phyloP scores from a whole-genome alignment of 257 asterid genomes.

The Linaria vulgaris region DNA sequence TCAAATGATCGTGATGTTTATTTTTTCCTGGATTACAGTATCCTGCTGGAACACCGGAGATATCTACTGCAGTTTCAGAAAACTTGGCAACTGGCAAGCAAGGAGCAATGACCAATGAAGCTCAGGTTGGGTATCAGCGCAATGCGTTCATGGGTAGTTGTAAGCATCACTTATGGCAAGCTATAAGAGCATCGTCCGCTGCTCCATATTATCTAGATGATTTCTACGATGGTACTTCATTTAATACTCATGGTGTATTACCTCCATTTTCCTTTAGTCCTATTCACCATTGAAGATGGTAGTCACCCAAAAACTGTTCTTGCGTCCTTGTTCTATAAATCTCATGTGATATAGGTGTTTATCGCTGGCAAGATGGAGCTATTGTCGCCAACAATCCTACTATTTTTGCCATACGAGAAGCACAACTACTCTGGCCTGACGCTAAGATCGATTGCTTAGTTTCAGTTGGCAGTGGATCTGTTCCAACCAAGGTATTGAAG shows the following conservation, averaged over 20 bases:
- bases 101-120: conserved; percentile 65
- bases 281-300: conserved; percentile 18
- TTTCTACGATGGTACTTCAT: conserved; percentile 79
- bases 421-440: conserved; percentile 97
- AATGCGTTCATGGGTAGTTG: conserved; percentile 95
- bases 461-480: conserved; percentile 94
- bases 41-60: conserved; percentile 97
- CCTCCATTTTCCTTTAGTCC: conserved; percentile 18
- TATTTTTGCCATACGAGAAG: conserved; percentile 90
- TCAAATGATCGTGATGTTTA: conserved; percentile 21
- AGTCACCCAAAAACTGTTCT: conserved; percentile 26
- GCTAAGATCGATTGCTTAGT: conserved; percentile 90
- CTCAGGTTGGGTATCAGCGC: conserved; percentile 77
- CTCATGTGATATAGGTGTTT: conserved; percentile 46
- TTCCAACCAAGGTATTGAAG: conserved; percentile 81
- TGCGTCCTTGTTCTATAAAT: conserved; percentile 19
- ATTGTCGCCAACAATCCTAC: conserved; percentile 99
- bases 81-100: conserved; percentile 57
- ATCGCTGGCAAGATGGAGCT: conserved; percentile 99
- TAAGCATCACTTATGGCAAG: conserved; percentile 94
- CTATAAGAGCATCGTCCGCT: conserved; percentile 99
- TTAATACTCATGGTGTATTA: conserved; percentile 19
- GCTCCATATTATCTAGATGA: conserved; percentile 99
- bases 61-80: conserved; percentile 65
- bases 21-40: conserved; percentile 51